A percentile compares a stretch with the other conserved stretches of the same genome.
These are phyloP conservation scores for Lyophyllum atratum DNA, from an alignment of 768 basidiomycete species.

Conservation along the genomic window DNA sequence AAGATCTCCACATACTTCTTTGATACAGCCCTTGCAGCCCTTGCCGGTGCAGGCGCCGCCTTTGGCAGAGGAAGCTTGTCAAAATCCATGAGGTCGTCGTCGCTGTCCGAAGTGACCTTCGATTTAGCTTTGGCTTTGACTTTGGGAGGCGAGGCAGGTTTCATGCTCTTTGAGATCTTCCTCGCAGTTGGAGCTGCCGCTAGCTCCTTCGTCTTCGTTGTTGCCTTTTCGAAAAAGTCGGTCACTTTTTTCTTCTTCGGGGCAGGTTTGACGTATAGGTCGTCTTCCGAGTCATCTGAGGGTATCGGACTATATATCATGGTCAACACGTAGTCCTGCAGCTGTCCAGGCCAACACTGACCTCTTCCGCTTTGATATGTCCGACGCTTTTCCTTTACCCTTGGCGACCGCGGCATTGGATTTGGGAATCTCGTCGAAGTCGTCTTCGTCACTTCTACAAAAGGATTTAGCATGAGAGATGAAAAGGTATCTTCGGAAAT, in stretches of 20 bases:
- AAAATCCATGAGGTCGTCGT: constrained; percentile 46
- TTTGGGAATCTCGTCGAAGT: constrained; percentile 11
- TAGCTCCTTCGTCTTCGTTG: constrained; percentile 40
- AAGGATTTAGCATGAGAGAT: background rate
- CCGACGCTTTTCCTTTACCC: constrained; percentile 23
- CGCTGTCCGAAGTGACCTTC: constrained; percentile 45
- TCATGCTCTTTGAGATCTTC: constrained; percentile 62
- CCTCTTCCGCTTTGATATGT: constrained; percentile 69
- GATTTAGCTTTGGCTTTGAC: constrained; percentile 50
- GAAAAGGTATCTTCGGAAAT: background rate
- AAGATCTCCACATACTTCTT: constrained; percentile 68
- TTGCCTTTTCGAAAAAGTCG: constrained; percentile 60
- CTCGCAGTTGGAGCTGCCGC: constrained; percentile 34
- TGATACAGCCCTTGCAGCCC: constrained; percentile 47
- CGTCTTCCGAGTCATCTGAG: constrained; percentile 44
- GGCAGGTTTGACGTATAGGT: constrained; percentile 43
- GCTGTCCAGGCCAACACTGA: constrained; percentile 20
- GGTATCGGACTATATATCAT: constrained; percentile 28
- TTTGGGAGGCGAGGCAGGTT: constrained; percentile 55
- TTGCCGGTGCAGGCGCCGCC: constrained; percentile 48
- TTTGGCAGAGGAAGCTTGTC: constrained; percentile 40
- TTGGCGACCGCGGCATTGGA: constrained; percentile 4
- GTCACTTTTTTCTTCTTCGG: constrained; percentile 60
- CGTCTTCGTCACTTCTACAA: constrained; percentile 8
- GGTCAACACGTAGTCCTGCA: background rate